Evolutionary conservation across 305 asterid genomes (phyloP), one percentile per base, ranked within the genome.

Genomic region (Petunia hybrid): DNA sequence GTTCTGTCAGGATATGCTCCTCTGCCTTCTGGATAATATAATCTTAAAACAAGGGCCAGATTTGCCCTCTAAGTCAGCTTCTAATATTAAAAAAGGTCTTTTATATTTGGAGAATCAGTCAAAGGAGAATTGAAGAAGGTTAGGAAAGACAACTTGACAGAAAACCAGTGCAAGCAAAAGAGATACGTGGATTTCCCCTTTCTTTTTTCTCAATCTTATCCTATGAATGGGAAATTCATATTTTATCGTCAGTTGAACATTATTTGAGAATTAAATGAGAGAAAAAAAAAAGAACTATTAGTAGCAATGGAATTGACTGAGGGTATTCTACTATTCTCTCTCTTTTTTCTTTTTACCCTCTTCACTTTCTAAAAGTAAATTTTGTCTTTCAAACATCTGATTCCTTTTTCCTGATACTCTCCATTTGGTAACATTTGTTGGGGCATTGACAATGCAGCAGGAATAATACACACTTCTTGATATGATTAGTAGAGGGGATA

Each of bases 51-150:
- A 69, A 69, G 9, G 8, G 22, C 59, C 59, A 16, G 16, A 73
- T 35, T 73, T 73, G 36, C 43, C 45, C 46, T 56, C 35, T 73
- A 62, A 73, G 45, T 48, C 62, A 73, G 35, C 45, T 73, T 46
- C 78, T 73, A 35, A 35, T 45, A 48, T 48, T 73, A 2, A 12
- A 22, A 22, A 31, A 12, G 13, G 43, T 48, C 35, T 45, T 69
- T 5, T 69, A 43, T 69, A 43, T 69, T 46, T 35, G 43, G 6
- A 71, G 77, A 35, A 12, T 12, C 13, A 73, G 51, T 73, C 63
- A 35, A 48, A 73, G 42, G 60, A 31, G 77, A 45, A 70, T 16
- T 51, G 35, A 70, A 39, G 35, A 71, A 60, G 31, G 12, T 48
- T 31, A 45, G 36, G 12, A 22, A 48, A 51, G 42, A 70, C 42